These are phyloP conservation scores for Ganoderma boninense DNA, from an alignment of 1,284 basidiomycete genomes.

Conservation along the genomic window DNA sequence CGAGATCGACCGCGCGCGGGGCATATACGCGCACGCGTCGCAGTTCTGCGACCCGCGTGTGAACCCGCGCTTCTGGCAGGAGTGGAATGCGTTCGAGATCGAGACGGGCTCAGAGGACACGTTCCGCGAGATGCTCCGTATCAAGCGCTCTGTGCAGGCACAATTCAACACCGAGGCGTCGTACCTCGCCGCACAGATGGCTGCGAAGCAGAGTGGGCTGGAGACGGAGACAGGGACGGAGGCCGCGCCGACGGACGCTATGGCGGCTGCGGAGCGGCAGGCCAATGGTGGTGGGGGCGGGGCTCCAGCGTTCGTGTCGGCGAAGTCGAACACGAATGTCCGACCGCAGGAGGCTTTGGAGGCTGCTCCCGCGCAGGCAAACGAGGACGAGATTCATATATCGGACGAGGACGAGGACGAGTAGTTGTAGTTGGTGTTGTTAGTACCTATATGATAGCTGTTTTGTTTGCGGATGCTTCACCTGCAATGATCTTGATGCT, in stretches of 20 bases:
- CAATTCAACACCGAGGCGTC: constrained; percentile 97
- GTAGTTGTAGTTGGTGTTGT: constrained; percentile 39
- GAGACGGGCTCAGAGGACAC: constrained; percentile 98
- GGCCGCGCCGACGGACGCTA: constrained; percentile 67
- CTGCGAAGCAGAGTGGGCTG: constrained; percentile 65
- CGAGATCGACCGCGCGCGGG: constrained; percentile 96
- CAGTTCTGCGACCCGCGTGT: constrained; percentile 98
- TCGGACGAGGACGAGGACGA: constrained; percentile 81
- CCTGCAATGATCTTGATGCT: neutral
- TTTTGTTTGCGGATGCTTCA: constrained; percentile 19
- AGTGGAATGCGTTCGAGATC: constrained; percentile 98
- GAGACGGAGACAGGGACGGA: constrained; percentile 59
- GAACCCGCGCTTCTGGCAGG: constrained; percentile 91
- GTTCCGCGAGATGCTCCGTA: constrained; percentile 98
- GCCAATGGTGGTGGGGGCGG: constrained; percentile 40
- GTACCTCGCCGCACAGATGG: constrained; percentile 87
- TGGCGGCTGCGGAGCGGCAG: constrained; percentile 69
- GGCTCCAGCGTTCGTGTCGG: constrained; percentile 48
- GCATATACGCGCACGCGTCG: constrained; percentile 96
- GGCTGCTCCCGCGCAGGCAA: constrained; percentile 49
- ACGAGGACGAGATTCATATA: constrained; percentile 86
- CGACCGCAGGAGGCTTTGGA: constrained; percentile 36
- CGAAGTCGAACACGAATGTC: constrained; percentile 40
- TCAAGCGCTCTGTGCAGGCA: constrained; percentile 98
- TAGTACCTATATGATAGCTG: constrained; percentile 17